Evolutionary conservation across 2,329 filamentous ascomycete genomes (phyloP), one percentile per base, ranked within the genome.

Genomic region (Colletotrichum camelliae): DNA sequence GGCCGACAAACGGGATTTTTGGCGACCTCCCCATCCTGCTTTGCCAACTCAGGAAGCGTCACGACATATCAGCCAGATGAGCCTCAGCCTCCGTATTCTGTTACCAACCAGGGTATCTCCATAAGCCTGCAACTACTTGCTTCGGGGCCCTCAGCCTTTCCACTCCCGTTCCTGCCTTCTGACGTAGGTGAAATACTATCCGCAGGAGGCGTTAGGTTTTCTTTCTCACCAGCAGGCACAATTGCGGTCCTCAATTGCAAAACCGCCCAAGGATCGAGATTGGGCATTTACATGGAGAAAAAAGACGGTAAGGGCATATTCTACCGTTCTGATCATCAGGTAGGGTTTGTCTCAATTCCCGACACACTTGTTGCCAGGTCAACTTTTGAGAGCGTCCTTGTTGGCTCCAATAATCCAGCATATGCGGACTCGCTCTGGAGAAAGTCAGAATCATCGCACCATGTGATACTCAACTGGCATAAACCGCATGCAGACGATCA

Each of bases 401-500:
- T 21, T 21, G 43, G 43, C 0, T 52, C 43, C 10, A 52, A 10
- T 7, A 52, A 1, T n/a, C 43, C 43, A 0, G 43, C 0, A 13
- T 5, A 52, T 52, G 43, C 43, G 7, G 43, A 21, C n/a, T 52
- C 43, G 0, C 43, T 52, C 0, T 52, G 43, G 43, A 52, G 7
- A 6, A 21, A 52, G n/a, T 52, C 43, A 13, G 10, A 52, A 0
- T 13, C 43, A 52, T 52, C 43, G 10, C 43, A 52, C 9, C 43
- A 52, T 52, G 9, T 52, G 0, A 52, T 21, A 13, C 8, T 52
- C 12, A 52, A 52, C n/a, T 52, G 43, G 43, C n/a, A 52, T 52
- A 5, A 0, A 1, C 1, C 43, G n/a, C 43, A 52, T 1, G n/a
- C 5, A 21, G 9, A 4, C n/a, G 43, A 21, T 0, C 0, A 0